Percentiles rank a stretch among this genome's conserved stretches.
phyloP scores from a whole-genome alignment of 2,329 filamentous ascomycete genomes.

The Ciborinia camelliae region DNA sequence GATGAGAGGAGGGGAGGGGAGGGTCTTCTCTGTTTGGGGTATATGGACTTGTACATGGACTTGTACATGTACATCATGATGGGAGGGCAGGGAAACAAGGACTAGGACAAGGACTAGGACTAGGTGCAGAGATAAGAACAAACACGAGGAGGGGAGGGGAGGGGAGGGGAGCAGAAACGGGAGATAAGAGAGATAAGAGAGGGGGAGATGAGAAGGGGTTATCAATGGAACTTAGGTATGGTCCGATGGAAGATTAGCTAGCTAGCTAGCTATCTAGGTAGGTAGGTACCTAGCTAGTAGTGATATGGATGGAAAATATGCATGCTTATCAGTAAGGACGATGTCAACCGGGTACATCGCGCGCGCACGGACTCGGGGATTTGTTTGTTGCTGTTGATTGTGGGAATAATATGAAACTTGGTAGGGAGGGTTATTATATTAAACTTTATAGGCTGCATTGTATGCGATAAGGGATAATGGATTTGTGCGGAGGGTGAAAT shows the following conservation, averaged over 20 bases:
- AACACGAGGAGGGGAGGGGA: too few relatives aligned
- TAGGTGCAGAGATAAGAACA: neutral
- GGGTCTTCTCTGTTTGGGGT: too few relatives aligned
- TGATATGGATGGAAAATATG: neutral
- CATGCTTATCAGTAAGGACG: slow-evolving; percentile 5
- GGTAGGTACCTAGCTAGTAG: too few relatives aligned
- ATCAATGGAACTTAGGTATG: too few relatives aligned
- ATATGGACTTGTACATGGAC: too few relatives aligned
- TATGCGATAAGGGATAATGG: neutral
- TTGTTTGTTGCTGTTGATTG: neutral
- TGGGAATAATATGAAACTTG: neutral
- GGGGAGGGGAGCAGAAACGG: neutral
- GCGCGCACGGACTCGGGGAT: slow-evolving; percentile 7
- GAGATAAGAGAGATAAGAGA: neutral
- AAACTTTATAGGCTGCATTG: neutral
- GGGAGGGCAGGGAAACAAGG: neutral
- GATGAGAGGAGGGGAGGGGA: too few relatives aligned
- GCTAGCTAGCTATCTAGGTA: too few relatives aligned
- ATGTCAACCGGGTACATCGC: neutral
- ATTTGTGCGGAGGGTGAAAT: neutral
- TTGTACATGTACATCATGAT: too few relatives aligned
- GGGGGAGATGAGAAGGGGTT: neutral
- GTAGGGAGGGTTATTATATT: neutral
- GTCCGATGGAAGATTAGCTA: too few relatives aligned
- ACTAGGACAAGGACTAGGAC: neutral